phyloP scores from a whole-genome alignment of 2,329 filamentous ascomycete genomes.

The Colletotrichum lentis region DNA sequence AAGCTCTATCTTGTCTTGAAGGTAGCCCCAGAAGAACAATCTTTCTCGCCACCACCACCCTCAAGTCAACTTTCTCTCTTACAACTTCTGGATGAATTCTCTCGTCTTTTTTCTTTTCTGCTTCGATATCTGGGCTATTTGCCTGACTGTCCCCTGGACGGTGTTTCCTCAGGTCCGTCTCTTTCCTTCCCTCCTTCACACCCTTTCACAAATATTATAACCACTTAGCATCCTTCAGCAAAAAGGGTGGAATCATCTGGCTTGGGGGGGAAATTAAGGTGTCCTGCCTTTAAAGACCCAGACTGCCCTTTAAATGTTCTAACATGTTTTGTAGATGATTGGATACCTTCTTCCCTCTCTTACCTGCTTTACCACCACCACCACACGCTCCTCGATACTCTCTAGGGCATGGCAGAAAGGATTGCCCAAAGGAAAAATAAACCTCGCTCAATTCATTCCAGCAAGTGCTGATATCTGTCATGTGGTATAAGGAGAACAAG shows the following conservation, averaged over 20 bases:
- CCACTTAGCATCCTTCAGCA: conserved; percentile 19
- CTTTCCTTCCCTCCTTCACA: conserved; percentile 27
- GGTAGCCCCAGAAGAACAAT: background rate
- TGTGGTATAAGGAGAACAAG: background rate
- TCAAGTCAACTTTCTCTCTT: background rate
- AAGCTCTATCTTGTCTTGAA: background rate
- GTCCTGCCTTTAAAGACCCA: conserved; percentile 1
- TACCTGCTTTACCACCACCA: background rate
- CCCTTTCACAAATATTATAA: conserved; percentile 6
- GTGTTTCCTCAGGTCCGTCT: background rate
- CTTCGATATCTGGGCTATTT: background rate
- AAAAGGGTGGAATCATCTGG: background rate
- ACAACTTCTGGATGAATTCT: conserved; percentile 20
- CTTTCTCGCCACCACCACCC: background rate
- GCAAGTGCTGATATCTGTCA: conserved; percentile 8
- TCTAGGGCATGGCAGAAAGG: background rate
- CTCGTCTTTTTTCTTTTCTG: background rate
- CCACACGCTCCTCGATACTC: background rate
- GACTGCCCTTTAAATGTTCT: background rate
- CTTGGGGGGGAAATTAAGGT: background rate
- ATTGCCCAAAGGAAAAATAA: background rate
- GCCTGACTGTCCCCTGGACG: background rate
- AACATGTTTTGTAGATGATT: conserved; percentile 1
- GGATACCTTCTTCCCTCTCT: conserved; percentile 1
- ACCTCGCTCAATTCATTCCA: background rate